A percentile compares a stretch with the other conserved stretches of the same genome.
These are phyloP conservation scores for Sutorius eximius DNA, from an alignment of 1,284 basidiomycete species.

Conservation along the genomic window DNA sequence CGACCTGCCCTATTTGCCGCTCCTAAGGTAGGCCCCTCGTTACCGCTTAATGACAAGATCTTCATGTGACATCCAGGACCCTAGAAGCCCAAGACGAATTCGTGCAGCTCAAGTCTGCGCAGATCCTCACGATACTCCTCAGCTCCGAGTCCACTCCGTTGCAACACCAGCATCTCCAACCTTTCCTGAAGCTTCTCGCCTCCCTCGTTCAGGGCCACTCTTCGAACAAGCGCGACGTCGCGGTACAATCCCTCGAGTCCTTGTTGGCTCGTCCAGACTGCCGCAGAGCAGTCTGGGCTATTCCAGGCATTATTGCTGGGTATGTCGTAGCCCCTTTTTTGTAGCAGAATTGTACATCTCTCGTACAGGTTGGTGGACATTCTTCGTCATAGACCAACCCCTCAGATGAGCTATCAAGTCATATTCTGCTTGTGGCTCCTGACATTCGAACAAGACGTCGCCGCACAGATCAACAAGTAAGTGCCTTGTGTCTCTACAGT, in stretches of 20 bases:
- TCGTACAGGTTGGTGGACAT: constrained; percentile 69
- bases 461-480: constrained; percentile 81
- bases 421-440: constrained; percentile 93
- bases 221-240: constrained; percentile 80
- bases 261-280: constrained; percentile 81
- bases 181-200: constrained; percentile 67
- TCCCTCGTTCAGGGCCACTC: constrained; percentile 61
- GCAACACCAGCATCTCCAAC: constrained; percentile 58
- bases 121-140: constrained; percentile 86
- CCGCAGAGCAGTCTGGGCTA: constrained; percentile 71
- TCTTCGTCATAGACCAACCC: constrained; percentile 69
- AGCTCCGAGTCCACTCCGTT: constrained; percentile 58
- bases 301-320: constrained; percentile 68
- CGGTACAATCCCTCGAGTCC: constrained; percentile 87
- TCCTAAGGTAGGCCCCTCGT: constrained; percentile 61
- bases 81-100: constrained; percentile 92
- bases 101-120: constrained; percentile 84
- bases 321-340: constrained; percentile 27
- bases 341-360: background rate
- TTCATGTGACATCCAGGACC: constrained; percentile 46
- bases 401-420: constrained; percentile 96
- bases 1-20: constrained; percentile 82
- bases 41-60: background rate
- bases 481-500: constrained; percentile 1
- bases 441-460: constrained; percentile 85